Base-by-base conservation (phyloP, 208 protist species). In the Leishmania aethiopica region DNA sequence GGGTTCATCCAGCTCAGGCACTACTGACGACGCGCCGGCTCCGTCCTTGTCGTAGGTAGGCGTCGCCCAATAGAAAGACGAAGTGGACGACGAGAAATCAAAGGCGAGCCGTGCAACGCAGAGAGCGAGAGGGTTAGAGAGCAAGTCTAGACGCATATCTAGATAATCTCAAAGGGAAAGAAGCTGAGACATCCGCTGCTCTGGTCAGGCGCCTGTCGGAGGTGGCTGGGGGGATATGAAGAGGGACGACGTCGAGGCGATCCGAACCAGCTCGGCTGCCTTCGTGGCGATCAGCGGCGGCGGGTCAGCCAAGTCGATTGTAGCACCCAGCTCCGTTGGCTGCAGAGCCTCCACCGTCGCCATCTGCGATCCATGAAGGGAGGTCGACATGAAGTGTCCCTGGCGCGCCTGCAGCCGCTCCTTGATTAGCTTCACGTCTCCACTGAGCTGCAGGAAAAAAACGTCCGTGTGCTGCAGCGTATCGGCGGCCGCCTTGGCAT, bases 371-470 rank as follows among this genome's bases (percentile, higher is more conserved):
- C 4, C 28, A 28, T 95, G 79, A 25, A 96, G 86, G 7, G 83
- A 85, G 10, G 87, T 37, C 0, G 88, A 86, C 92, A 97, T 95
- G 72, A 90, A 97, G 86, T 95, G 91, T 0, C 87, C 90, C 19
- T 82, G 79, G 45, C 94, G 87, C 3, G 67, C 55, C 45, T 69
- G 59, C 75, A 97, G 47, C n/a, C 93, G 85, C 78, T 59, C 10
- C 47, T 64, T 75, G 32, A 97, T 75, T 0, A 94, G 51, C 17
- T 66, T 67, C 1, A 42, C n/a, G 28, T 88, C 78, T 35, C 85
- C 84, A n/a, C 59, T 75, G 11, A 96, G 77, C 59, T 91, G 77
- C 2, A 96, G 45, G 83, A 97, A 55, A 95, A 90, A 95, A 25
- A 92, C 74, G 32, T 77, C 53, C 11, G 80, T 75, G 45, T 79